Percentiles rank a stretch among this genome's conserved stretches.
Evolutionary conservation across 148 eudicot genomes (phyloP).

Genomic region (Camellia lanceoleosa): DNA sequence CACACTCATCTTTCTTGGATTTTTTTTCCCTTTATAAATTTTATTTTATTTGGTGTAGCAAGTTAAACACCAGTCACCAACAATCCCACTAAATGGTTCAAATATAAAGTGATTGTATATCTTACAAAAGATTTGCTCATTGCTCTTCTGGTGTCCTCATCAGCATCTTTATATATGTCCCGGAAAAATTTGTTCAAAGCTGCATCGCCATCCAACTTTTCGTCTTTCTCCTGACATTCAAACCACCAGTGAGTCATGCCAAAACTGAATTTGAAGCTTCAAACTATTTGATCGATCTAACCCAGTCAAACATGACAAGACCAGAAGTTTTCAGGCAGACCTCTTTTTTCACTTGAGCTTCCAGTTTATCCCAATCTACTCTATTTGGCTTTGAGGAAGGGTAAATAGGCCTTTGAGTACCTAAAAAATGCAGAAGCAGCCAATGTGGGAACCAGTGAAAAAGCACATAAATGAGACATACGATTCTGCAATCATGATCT

Average conservation of each 20-base stretch:
- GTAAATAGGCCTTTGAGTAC: conserved; percentile 52
- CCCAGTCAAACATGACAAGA: not conserved
- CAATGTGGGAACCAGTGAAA: not conserved
- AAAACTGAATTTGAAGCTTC: not conserved
- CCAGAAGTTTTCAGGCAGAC: conserved; percentile 25
- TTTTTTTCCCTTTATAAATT: not conserved
- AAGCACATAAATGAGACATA: not conserved
- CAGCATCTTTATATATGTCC: conserved; percentile 78
- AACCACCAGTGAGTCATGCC: conserved; percentile 2
- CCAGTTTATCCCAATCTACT: conserved; percentile 94
- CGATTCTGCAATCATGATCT: not conserved
- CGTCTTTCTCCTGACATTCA: conserved; percentile 84
- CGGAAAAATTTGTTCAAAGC: conserved; percentile 94
- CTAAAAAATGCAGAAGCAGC: conserved; percentile 36
- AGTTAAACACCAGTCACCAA: not conserved
- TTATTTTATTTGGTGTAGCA: not conserved
- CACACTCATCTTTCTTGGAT: no score
- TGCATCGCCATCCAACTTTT: conserved; percentile 96
- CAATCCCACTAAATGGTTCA: not conserved
- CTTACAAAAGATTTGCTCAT: conserved; percentile 98
- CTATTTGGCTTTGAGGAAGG: conserved; percentile 73
- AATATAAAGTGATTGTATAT: conserved; percentile 5
- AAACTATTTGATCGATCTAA: not conserved
- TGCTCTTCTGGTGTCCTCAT: conserved; percentile 89
- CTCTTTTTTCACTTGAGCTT: conserved; percentile 95